Evolutionary conservation across 2,329 filamentous ascomycete species (phyloP), one percentile per base, ranked within the genome.

Genomic region (Aschersonia sp.): DNA sequence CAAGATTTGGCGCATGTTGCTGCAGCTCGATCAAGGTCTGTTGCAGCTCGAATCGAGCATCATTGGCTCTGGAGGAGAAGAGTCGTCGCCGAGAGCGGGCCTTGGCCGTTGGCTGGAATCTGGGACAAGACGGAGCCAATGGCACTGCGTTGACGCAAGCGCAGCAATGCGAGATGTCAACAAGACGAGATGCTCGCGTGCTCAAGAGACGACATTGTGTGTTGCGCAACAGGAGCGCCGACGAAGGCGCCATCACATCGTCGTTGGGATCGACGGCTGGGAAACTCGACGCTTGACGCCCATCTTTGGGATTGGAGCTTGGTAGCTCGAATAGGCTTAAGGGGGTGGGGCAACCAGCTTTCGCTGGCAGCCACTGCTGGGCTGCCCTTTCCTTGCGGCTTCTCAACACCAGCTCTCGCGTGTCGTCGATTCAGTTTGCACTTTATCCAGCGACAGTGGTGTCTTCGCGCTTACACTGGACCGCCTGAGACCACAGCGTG

Each of bases 1-100:
- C 72, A 55, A 80, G 74, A 50, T 71, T 74, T 30, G 77, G 72
- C 2, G 79, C 78, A 45, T 76, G 67, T 46, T 74, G 75, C 55
- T 84, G 73, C 3, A 91, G 69, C 29, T 76, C 72, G 2, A 71
- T 61, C 0, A 89, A 68, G 2, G 77, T 69, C 43, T 71, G 64
- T 52, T 82, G 71, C 4, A 87, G 74, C 53, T 83, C 74, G 48
- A 65, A 56, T 41, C 74, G 68, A 10, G 69, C 59, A 48, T 69
- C 57, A 4, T 51, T 29, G 9, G 56, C 42, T 5, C 56, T 48
- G 5, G 59, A 55, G 29, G 63, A 62, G 45, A 59, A 56, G 52
- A 58, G 60, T 50, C 62, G 60, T 50, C 62, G 48, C 43, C 45
- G 59, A 20, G 56, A 47, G 38, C 51, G 45, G 49, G 50, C 49